Percentiles rank a stretch among this genome's conserved stretches.
phyloP scores from a whole-genome alignment of 2,329 filamentous ascomycete genomes.

The Penicillium freii region DNA sequence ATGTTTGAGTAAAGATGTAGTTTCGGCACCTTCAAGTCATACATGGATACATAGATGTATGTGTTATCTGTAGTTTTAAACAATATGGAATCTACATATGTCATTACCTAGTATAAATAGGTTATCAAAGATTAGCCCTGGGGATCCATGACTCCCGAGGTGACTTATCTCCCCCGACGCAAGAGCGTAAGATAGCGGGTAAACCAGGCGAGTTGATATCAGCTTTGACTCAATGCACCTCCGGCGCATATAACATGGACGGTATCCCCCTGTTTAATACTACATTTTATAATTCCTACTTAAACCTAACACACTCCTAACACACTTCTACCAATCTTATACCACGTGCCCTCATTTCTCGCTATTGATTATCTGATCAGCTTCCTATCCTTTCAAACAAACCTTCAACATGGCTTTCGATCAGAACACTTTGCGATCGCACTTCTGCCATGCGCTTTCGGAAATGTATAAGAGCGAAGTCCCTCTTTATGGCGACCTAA shows the following conservation, averaged over 20 bases:
- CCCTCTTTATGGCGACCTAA: not conserved
- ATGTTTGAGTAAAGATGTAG: not conserved
- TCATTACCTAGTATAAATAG: not conserved
- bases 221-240: not conserved
- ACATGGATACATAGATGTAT: not conserved
- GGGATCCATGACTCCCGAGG: not conserved
- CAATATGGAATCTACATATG: not conserved
- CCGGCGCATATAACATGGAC: not conserved
- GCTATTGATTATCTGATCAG: not conserved
- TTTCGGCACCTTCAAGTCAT: not conserved
- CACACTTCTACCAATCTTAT: not conserved
- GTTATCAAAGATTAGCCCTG: not conserved
- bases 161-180: constrained; percentile 1
- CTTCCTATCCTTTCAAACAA: not conserved
- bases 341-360: not conserved
- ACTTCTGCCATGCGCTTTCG: not conserved
- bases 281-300: not conserved
- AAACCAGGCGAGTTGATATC: constrained; percentile 11
- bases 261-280: not conserved
- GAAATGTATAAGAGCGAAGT: not conserved
- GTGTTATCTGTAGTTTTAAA: not conserved
- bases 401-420: not conserved
- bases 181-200: constrained; percentile 13
- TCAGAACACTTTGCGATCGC: not conserved
- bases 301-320: too few relatives aligned